Evolutionary conservation across 352 stramenopile genomes (phyloP).

Genomic region (Phytophthora citrophthora): DNA sequence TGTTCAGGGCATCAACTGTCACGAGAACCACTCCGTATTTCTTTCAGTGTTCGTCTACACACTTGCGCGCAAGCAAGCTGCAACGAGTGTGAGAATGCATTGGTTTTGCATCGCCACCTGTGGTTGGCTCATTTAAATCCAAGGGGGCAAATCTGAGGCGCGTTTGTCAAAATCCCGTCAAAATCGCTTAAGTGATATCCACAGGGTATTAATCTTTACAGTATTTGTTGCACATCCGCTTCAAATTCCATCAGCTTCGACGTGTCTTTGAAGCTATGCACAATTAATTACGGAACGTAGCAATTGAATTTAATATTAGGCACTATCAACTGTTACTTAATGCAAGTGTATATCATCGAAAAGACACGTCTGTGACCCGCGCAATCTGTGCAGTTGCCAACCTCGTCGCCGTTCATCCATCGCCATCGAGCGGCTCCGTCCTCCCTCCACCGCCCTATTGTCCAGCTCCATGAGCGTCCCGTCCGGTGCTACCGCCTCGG

Average conservation of each 20-base stretch:
- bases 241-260: conserved; percentile 12
- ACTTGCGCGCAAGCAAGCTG: no score
- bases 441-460: conserved; percentile 7
- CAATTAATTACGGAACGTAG: conserved; percentile 6
- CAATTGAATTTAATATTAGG: neutral
- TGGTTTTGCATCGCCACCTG: neutral
- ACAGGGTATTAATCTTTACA: neutral
- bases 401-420: conserved; percentile 15
- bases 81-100: neutral
- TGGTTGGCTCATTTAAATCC: neutral
- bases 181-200: neutral
- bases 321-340: neutral
- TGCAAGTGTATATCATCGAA: neutral
- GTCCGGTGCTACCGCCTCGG: conserved; percentile 22
- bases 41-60: no score
- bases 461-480: conserved; percentile 32
- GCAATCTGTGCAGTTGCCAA: conserved; percentile 1
- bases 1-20: no score
- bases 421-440: neutral
- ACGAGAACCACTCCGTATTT: no score
- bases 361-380: conserved; percentile 1
- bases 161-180: neutral
- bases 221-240: neutral
- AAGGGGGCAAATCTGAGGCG: neutral
- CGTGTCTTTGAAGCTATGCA: conserved; percentile 28